A percentile compares a stretch with the other conserved stretches of the same genome.
These are phyloP conservation scores for Phascolomyces articulosus DNA, from an alignment of 371 early-diverging fungal genomes.

Conservation along the genomic window DNA sequence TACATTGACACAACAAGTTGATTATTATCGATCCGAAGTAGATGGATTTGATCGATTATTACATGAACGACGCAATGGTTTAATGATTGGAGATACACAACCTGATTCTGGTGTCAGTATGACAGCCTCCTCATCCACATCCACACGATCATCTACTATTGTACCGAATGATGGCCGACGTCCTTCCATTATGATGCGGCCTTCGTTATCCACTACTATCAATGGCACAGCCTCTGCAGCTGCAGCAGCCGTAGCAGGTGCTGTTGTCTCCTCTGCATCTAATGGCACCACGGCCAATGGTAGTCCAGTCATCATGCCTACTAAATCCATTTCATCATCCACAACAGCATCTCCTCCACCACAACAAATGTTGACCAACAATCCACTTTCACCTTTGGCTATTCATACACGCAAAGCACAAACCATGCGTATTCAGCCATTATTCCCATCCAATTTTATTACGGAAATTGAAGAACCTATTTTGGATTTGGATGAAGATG, in stretches of 20 bases:
- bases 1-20: constrained; percentile 69
- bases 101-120: background rate
- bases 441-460: constrained; percentile 63
- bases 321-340: constrained; percentile 1
- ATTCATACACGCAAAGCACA: constrained; percentile 47
- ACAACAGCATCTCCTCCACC: background rate
- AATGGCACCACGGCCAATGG: background rate
- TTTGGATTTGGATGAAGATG: constrained; percentile 43
- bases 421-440: constrained; percentile 55
- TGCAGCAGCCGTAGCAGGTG: background rate
- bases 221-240: constrained; percentile 20
- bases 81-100: constrained; percentile 41
- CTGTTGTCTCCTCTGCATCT: no score
- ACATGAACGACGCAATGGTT: constrained; percentile 56
- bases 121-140: constrained; percentile 12
- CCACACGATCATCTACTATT: constrained; percentile 1
- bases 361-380: constrained; percentile 11
- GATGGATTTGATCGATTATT: constrained; percentile 58
- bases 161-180: background rate
- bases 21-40: constrained; percentile 67
- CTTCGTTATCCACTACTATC: constrained; percentile 19
- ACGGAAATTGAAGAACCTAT: constrained; percentile 50
- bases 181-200: constrained; percentile 4
- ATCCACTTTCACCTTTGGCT: constrained; percentile 43
- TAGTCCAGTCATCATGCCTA: constrained; percentile 9